Percentiles rank a stretch among this genome's conserved stretches.
phyloP scores from a whole-genome alignment of 169 alveolate genomes.

The Plasmodium knowlesi region DNA sequence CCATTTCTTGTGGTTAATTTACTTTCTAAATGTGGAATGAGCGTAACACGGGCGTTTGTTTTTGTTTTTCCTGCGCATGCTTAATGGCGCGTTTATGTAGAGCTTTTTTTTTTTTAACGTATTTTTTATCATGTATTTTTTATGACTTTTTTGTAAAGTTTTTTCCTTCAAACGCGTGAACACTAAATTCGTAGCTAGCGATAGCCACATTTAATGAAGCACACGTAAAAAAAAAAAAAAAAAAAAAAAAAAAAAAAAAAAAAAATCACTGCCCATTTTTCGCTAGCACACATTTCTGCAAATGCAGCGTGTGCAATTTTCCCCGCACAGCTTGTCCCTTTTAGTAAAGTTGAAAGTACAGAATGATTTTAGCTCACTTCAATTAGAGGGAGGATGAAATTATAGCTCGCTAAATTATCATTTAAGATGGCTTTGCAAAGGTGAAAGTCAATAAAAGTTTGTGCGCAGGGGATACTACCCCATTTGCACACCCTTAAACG shows the following conservation, averaged over 20 bases:
- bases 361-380: neutral
- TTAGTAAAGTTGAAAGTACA: neutral
- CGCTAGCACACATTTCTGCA: neutral
- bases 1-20: neutral
- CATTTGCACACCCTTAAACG: constrained; percentile 6
- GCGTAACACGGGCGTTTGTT: neutral
- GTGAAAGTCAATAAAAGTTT: neutral
- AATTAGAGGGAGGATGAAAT: neutral
- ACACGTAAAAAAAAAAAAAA: neutral
- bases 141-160: neutral
- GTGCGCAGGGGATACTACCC: neutral
- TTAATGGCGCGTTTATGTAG: neutral
- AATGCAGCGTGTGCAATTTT: neutral
- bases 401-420: neutral
- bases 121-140: neutral
- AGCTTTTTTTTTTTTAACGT: neutral
- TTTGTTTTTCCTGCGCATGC: neutral
- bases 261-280: neutral
- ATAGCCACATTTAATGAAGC: neutral
- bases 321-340: neutral
- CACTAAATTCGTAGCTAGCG: neutral
- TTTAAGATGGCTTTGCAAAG: neutral
- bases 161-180: neutral
- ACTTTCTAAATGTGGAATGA: neutral
- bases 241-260: neutral